Conservation (phyloP, 768 basidiomycete genomes). For the Lepiota venenata region DNA sequence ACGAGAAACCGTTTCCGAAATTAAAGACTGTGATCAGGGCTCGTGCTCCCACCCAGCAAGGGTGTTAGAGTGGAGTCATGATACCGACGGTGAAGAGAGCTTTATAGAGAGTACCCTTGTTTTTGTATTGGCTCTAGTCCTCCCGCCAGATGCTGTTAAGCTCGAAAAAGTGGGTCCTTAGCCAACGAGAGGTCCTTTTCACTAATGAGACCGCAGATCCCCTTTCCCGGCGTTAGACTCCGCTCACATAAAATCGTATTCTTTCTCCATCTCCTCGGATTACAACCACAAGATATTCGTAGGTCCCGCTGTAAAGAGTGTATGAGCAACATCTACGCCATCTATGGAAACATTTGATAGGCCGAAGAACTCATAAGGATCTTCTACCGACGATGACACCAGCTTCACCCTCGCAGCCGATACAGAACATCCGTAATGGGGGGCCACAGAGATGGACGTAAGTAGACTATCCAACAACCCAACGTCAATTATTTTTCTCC, state of each 20-base stretch:
- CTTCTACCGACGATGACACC: slow-evolving; percentile 72
- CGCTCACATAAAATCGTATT: slow-evolving; percentile 63
- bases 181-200: slow-evolving; percentile 60
- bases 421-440: slow-evolving; percentile 90
- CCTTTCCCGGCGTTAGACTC: slow-evolving; percentile 45
- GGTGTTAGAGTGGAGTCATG: slow-evolving; percentile 74
- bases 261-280: slow-evolving; percentile 79
- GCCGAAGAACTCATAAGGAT: slow-evolving; percentile 58
- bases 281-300: slow-evolving; percentile 89
- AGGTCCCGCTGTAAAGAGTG: slow-evolving; percentile 89
- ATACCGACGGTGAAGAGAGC: slow-evolving; percentile 77
- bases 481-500: slow-evolving; percentile 22
- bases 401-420: slow-evolving; percentile 85
- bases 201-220: slow-evolving; percentile 57
- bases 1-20: slow-evolving; percentile 53
- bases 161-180: slow-evolving; percentile 79
- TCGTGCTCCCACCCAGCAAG: slow-evolving; percentile 15
- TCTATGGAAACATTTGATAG: slow-evolving; percentile 68
- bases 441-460: slow-evolving; percentile 87
- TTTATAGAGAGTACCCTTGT: slow-evolving; percentile 68
- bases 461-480: slow-evolving; percentile 15
- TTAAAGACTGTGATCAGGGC: slow-evolving; percentile 75
- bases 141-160: slow-evolving; percentile 59
- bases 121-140: neutral
- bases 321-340: slow-evolving; percentile 78